A percentile compares a stretch with the other conserved stretches of the same genome.
Conservation (phyloP, 305 asterid genomes). For the Solanum chacoense region DNA sequence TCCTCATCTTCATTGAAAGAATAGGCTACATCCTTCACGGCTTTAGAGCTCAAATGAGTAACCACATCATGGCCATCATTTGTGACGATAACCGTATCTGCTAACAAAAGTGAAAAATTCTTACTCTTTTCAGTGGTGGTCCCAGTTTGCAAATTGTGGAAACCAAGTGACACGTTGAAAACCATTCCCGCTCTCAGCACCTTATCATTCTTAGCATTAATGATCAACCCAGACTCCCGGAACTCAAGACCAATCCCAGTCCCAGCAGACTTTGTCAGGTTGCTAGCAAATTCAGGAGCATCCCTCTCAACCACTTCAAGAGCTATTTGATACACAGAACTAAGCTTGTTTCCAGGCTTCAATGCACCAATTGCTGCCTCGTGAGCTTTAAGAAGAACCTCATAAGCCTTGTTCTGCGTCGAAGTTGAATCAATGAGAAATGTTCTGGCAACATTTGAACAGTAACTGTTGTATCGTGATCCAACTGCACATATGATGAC, state of each 20-base stretch:
- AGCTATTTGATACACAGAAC: conserved; percentile 49
- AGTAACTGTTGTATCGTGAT: conserved; percentile 64
- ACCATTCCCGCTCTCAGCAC: conserved; percentile 54
- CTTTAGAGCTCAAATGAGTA: conserved; percentile 40
- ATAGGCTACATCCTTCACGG: conserved; percentile 40
- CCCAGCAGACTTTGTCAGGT: conserved; percentile 64
- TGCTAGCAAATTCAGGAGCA: conserved; percentile 48
- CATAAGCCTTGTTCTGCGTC: conserved; percentile 55
- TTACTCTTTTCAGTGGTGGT: conserved; percentile 32
- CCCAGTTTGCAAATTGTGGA: conserved; percentile 46
- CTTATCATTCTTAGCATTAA: conserved; percentile 49
- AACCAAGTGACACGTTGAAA: conserved; percentile 62
- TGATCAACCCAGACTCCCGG: conserved; percentile 53
- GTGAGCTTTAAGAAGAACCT: conserved; percentile 61
- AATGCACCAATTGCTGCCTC: conserved; percentile 61
- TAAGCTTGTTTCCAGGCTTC: conserved; percentile 46
- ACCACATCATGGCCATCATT: conserved; percentile 32
- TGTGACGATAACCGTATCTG: conserved; percentile 49
- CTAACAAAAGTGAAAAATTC: conserved; percentile 45
- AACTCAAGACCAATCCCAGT: conserved; percentile 80
- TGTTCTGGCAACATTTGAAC: conserved; percentile 69
- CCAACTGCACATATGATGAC: conserved; percentile 68
- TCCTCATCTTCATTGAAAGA: conserved; percentile 47
- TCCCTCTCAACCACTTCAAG: conserved; percentile 45
- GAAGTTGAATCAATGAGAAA: conserved; percentile 51